These are phyloP conservation scores for Colletotrichum falcatum DNA, from an alignment of 2,329 filamentous ascomycete species.

Conservation along the genomic window DNA sequence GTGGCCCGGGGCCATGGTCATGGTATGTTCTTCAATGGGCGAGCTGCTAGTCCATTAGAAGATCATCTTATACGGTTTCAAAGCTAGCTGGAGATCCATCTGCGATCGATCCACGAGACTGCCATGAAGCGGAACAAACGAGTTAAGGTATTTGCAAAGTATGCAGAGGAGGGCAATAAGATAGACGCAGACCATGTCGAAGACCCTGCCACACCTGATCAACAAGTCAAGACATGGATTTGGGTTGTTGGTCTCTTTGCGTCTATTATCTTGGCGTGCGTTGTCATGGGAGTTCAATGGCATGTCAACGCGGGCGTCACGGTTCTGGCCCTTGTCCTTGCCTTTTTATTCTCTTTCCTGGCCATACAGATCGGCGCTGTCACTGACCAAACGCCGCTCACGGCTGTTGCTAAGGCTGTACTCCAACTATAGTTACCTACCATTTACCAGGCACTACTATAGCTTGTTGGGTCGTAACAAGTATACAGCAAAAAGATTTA, in stretches of 20 bases:
- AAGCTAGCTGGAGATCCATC: conserved; percentile 50
- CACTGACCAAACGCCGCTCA: conserved; percentile 73
- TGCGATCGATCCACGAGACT: conserved; percentile 47
- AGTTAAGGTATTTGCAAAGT: conserved; percentile 50
- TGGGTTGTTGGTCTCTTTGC: conserved; percentile 60
- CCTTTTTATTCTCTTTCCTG: conserved; percentile 71
- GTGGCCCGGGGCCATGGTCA: conserved; percentile 59
- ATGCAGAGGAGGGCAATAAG: conserved; percentile 51
- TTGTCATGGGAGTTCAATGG: conserved; percentile 65
- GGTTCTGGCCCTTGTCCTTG: conserved; percentile 66
- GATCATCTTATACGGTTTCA: conserved; percentile 51
- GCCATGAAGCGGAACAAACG: conserved; percentile 50
- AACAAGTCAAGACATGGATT: conserved; percentile 66
- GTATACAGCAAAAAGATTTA: no score
- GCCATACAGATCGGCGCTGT: conserved; percentile 70
- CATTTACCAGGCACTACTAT: no score
- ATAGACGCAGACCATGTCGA: conserved; percentile 51
- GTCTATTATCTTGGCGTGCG: conserved; percentile 64
- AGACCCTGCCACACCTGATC: conserved; percentile 55
- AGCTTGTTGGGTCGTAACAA: no score
- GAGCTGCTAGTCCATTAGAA: conserved; percentile 56
- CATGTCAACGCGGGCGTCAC: conserved; percentile 68
- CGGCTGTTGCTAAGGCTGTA: conserved; percentile 75
- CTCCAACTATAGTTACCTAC: no score
- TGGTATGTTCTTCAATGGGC: conserved; percentile 55